Evolutionary conservation across 805 yeast species (phyloP).

Genomic region (Candida vaughaniae): DNA sequence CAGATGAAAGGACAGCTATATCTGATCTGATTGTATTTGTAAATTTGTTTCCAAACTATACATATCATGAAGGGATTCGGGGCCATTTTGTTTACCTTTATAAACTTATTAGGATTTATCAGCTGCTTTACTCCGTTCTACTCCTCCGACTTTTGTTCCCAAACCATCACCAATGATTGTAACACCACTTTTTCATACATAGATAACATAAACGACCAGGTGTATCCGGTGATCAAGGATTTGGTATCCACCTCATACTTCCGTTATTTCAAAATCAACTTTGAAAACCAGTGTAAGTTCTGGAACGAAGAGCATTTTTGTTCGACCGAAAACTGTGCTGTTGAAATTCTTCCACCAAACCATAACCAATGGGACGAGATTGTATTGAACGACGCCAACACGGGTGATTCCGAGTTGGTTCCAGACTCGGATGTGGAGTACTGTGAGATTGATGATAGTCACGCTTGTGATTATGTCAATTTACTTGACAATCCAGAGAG

Average conservation of each 20-base stretch:
- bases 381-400: slow-evolving; percentile 15
- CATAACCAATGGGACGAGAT: slow-evolving; percentile 55
- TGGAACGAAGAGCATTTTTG: slow-evolving; percentile 83
- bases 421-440: slow-evolving; percentile 51
- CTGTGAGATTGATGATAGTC: slow-evolving; percentile 64
- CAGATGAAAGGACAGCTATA: not conserved
- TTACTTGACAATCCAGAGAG: slow-evolving; percentile 89
- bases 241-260: slow-evolving; percentile 78
- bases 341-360: slow-evolving; percentile 65
- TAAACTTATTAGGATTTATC: too few species aligned
- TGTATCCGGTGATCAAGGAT: slow-evolving; percentile 50
- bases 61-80: too few species aligned
- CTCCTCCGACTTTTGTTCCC: slow-evolving; percentile 44
- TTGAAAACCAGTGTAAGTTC: slow-evolving; percentile 82
- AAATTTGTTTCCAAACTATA: too few species aligned
- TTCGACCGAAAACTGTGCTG: slow-evolving; percentile 86
- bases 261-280: slow-evolving; percentile 80
- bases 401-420: slow-evolving; percentile 10
- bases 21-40: not conserved
- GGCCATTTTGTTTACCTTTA: too few species aligned
- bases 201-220: slow-evolving; percentile 32
- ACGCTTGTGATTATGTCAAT: slow-evolving; percentile 80
- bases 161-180: slow-evolving; percentile 43
- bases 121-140: slow-evolving; percentile 35
- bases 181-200: slow-evolving; percentile 46